These are phyloP conservation scores for Ascoidea tarda DNA, from an alignment of 805 yeast species.

Conservation along the genomic window DNA sequence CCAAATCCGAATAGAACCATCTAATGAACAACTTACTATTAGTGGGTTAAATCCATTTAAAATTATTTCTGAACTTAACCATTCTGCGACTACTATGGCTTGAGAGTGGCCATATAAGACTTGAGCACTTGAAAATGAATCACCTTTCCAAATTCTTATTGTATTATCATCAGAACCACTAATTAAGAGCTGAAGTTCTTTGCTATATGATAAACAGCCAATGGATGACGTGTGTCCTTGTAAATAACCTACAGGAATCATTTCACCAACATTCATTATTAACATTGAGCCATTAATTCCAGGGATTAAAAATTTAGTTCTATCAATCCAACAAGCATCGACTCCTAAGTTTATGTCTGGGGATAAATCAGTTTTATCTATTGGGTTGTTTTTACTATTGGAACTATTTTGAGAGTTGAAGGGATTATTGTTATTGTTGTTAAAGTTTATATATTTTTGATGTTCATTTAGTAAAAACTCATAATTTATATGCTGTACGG, in stretches of 20 bases:
- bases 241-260: conserved; percentile 33
- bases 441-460: conserved; percentile 1
- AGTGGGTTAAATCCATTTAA: conserved; percentile 4
- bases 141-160: conserved; percentile 65
- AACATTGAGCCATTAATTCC: conserved; percentile 38
- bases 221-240: conserved; percentile 55
- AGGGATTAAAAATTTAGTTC: conserved; percentile 56
- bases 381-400: not conserved
- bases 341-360: conserved; percentile 21
- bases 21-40: conserved; percentile 58
- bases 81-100: conserved; percentile 37
- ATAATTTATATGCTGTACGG: conserved; percentile 30
- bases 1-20: conserved; percentile 80
- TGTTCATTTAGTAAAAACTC: conserved; percentile 5
- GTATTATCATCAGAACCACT: conserved; percentile 69
- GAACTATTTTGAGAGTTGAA: not conserved
- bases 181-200: conserved; percentile 37
- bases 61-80: conserved; percentile 31
- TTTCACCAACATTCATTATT: conserved; percentile 34
- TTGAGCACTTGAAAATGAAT: conserved; percentile 35
- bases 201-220: conserved; percentile 40
- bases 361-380: not conserved
- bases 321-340: conserved; percentile 65
- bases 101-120: conserved; percentile 40
- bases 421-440: conserved; percentile 9